Conservation (phyloP, 169 alveolate genomes). For the Plasmodium billcollinsi region DNA sequence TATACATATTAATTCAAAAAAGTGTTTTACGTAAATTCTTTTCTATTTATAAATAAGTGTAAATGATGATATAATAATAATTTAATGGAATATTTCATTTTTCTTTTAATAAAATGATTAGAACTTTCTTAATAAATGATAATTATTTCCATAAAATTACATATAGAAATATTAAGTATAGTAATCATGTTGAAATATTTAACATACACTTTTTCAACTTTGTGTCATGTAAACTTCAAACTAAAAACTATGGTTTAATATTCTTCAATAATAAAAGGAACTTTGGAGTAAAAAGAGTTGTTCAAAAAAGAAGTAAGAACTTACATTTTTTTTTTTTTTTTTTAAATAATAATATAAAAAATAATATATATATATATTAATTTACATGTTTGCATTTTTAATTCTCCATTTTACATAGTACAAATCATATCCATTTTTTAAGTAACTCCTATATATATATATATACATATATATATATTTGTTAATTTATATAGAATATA, state of each 20-base stretch:
- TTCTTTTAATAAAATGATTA: constrained; percentile 36
- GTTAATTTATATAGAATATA: constrained; percentile 26
- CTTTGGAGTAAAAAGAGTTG: constrained; percentile 76
- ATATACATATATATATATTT: constrained; percentile 4
- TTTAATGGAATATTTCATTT: constrained; percentile 10
- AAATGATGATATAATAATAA: constrained; percentile 18
- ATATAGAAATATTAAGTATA: constrained; percentile 19
- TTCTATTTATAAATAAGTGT: not conserved
- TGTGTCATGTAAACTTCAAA: constrained; percentile 31
- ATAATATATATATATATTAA: not conserved
- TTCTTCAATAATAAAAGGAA: constrained; percentile 41
- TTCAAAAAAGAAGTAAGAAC: constrained; percentile 68
- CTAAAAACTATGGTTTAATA: constrained; percentile 11
- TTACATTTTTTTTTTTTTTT: not conserved
- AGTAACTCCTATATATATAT: too few species aligned
- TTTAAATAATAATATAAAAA: too few species aligned
- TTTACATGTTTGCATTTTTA: not conserved
- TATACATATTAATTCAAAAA: too few species aligned
- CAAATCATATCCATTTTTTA: too few species aligned
- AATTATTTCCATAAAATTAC: constrained; percentile 23
- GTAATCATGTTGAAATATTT: not conserved
- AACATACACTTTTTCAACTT: constrained; percentile 18
- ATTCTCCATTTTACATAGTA: too few species aligned
- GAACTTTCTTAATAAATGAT: constrained; percentile 19
- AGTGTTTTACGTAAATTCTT: too few species aligned